Percentiles rank a stretch among this genome's conserved stretches.
These are phyloP conservation scores for Candida gigantensis DNA, from an alignment of 1,139 yeast genomes.

Conservation along the genomic window DNA sequence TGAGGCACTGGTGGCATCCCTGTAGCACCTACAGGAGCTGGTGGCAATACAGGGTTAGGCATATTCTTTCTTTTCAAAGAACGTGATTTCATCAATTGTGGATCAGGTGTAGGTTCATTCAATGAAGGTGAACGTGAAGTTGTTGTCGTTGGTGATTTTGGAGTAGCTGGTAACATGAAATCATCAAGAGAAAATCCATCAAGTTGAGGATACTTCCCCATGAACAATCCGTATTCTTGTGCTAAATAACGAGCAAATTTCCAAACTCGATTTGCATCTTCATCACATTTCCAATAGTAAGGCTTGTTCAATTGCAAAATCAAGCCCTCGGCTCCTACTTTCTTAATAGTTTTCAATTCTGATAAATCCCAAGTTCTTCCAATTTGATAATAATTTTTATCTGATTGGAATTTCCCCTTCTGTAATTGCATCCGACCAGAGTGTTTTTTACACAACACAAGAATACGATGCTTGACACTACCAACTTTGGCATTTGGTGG, in stretches of 20 bases:
- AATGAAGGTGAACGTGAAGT: constrained; percentile 9
- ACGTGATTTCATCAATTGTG: constrained; percentile 22
- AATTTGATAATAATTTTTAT: constrained; percentile 72
- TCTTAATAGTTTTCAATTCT: constrained; percentile 61
- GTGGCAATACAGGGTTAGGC: constrained; percentile 21
- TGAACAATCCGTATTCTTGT: constrained; percentile 65
- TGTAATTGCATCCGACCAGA: constrained; percentile 73
- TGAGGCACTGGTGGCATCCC: constrained; percentile 5
- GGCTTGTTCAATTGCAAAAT: constrained; percentile 67
- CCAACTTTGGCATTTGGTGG: constrained; percentile 37
- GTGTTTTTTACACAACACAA: constrained; percentile 43
- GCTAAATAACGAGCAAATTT: constrained; percentile 63
- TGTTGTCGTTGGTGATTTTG: constrained; percentile 16
- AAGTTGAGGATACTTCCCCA: constrained; percentile 65
- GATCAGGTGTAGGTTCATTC: constrained; percentile 23
- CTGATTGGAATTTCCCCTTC: constrained; percentile 80
- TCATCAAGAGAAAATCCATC: constrained; percentile 38
- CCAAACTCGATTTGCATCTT: constrained; percentile 61
- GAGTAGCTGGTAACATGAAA: constrained; percentile 35
- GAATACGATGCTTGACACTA: constrained; percentile 38
- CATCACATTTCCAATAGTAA: constrained; percentile 83
- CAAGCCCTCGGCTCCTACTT: constrained; percentile 58
- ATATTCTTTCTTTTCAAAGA: constrained; percentile 29
- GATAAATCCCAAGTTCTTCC: constrained; percentile 93
- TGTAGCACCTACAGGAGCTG: constrained; percentile 6